Evolutionary conservation across 1,284 basidiomycete species (phyloP).

Genomic region (Somion occarium): DNA sequence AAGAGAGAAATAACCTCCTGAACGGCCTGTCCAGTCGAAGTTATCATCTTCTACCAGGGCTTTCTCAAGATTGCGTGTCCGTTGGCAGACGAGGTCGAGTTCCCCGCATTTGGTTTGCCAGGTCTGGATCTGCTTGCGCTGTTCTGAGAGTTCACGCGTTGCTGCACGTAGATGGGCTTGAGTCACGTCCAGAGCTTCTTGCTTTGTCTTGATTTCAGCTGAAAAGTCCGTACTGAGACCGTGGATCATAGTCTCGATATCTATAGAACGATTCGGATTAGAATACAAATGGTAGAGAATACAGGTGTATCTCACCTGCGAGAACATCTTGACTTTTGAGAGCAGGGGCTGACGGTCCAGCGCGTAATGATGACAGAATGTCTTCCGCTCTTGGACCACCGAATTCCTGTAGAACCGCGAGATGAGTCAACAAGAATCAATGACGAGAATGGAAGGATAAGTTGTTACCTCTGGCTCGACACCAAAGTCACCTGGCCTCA

Average conservation of each 20-base stretch:
- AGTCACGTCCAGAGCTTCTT: constrained; percentile 80
- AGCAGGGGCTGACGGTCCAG: constrained; percentile 67
- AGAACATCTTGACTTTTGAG: constrained; percentile 91
- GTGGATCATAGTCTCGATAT: constrained; percentile 84
- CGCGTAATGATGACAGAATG: constrained; percentile 62
- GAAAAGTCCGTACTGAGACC: constrained; percentile 76
- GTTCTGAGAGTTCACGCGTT: constrained; percentile 86
- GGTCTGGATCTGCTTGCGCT: constrained; percentile 76
- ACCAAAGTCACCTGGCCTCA: constrained; percentile 92
- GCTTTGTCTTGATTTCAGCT: constrained; percentile 81
- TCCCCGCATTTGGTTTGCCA: constrained; percentile 72
- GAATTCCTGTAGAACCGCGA: constrained; percentile 47
- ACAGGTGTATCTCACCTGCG: constrained; percentile 47
- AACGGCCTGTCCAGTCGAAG: constrained; percentile 72
- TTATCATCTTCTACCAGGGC: constrained; percentile 73
- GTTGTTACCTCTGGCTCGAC: constrained; percentile 79
- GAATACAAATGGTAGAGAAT: not conserved
- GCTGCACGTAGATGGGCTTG: constrained; percentile 86
- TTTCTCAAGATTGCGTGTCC: constrained; percentile 76
- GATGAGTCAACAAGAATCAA: constrained; percentile 12
- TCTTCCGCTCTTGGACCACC: constrained; percentile 72
- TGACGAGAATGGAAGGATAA: constrained; percentile 2
- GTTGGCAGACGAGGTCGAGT: constrained; percentile 74
- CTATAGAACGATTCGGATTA: constrained; percentile 35
- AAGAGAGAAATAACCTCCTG: not conserved